Evolutionary conservation across 2,329 filamentous ascomycete species (phyloP).

Genomic region (Xylariales sp.): DNA sequence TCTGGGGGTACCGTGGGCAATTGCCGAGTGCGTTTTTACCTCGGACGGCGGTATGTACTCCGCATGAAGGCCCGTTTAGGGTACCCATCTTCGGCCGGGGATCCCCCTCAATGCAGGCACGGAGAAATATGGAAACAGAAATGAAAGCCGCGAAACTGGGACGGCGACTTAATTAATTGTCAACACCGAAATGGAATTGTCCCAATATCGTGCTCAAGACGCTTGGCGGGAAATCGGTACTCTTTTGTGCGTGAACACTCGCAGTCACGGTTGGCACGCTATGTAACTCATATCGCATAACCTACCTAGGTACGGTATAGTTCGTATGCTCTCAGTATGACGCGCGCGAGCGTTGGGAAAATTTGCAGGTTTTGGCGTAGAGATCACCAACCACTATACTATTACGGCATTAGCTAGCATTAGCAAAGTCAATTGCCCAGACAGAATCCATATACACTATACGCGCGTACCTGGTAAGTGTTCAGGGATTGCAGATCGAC

Average conservation of each 20-base stretch:
- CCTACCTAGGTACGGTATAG: too few species aligned
- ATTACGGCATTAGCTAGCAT: too few species aligned
- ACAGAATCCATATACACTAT: too few species aligned
- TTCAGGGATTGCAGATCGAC: too few species aligned
- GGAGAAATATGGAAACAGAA: slow-evolving; percentile 7
- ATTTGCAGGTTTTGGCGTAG: too few species aligned
- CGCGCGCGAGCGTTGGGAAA: too few species aligned
- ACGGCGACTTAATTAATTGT: background rate
- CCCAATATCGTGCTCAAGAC: background rate
- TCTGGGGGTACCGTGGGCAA: slow-evolving; percentile 19
- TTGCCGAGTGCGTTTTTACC: slow-evolving; percentile 23
- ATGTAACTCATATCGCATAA: background rate
- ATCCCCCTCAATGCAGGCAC: background rate
- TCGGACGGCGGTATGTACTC: background rate
- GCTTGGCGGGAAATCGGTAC: too few species aligned
- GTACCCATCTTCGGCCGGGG: background rate
- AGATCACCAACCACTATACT: too few species aligned
- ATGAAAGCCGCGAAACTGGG: background rate
- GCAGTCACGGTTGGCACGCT: background rate
- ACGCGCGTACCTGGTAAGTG: too few species aligned
- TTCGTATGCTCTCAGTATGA: too few species aligned
- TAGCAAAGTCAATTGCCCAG: too few species aligned
- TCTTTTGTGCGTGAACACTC: background rate
- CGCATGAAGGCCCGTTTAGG: background rate
- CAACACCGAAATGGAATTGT: too few species aligned